Conservation (phyloP, 2,329 filamentous ascomycete species). For the Apiospora sp. region DNA sequence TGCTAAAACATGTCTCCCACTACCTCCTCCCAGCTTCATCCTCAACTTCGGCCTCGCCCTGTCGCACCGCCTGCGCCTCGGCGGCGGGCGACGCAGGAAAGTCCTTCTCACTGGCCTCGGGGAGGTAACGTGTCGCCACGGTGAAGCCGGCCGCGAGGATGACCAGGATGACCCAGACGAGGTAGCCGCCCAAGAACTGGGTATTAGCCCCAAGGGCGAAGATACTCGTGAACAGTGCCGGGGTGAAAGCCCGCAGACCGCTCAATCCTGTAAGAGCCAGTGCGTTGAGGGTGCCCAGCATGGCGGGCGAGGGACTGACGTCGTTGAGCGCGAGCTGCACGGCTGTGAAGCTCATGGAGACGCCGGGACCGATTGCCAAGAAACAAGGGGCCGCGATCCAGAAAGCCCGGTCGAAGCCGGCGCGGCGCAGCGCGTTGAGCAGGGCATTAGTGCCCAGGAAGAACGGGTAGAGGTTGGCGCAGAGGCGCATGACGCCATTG, state of each 20-base stretch:
- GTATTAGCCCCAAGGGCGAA: slow-evolving; percentile 72
- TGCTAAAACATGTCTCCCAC: not conserved
- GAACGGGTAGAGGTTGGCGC: slow-evolving; percentile 66
- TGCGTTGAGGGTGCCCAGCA: slow-evolving; percentile 76
- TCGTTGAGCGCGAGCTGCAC: slow-evolving; percentile 80
- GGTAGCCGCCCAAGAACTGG: slow-evolving; percentile 69
- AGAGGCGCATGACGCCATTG: slow-evolving; percentile 67
- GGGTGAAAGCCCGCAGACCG: slow-evolving; percentile 70
- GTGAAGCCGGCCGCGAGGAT: slow-evolving; percentile 45
- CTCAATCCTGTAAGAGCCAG: slow-evolving; percentile 68
- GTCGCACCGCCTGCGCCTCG: not conserved
- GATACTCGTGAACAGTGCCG: slow-evolving; percentile 70
- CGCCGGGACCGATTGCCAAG: slow-evolving; percentile 65
- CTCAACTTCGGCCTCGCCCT: not conserved
- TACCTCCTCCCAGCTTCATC: not conserved
- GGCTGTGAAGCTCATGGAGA: slow-evolving; percentile 75
- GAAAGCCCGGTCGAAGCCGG: slow-evolving; percentile 55
- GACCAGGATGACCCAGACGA: slow-evolving; percentile 69
- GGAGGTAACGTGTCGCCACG: slow-evolving; percentile 43
- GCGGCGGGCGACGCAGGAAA: not conserved
- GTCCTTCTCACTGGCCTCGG: slow-evolving; percentile 41
- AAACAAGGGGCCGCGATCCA: slow-evolving; percentile 59
- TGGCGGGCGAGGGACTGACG: slow-evolving; percentile 68
- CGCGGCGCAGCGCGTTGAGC: slow-evolving; percentile 63
- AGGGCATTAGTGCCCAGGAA: slow-evolving; percentile 65